phyloP scores from a whole-genome alignment of 306 rosid genomes.

The Erythrophleum fordii region DNA sequence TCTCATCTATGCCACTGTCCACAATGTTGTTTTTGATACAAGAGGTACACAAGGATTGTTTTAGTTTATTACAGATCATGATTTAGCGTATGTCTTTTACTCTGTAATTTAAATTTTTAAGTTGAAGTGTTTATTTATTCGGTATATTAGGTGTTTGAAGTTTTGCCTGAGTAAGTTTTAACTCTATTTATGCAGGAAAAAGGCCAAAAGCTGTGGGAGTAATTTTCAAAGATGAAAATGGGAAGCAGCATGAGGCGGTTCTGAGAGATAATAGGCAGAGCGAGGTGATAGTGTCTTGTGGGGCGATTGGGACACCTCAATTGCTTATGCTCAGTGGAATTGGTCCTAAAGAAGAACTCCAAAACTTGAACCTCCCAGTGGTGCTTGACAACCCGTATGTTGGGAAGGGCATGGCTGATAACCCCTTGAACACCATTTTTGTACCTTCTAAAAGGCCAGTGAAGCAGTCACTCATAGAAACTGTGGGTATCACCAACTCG shows the following conservation, averaged over 20 bases:
- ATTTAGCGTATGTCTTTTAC: neutral
- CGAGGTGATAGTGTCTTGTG: constrained; percentile 80
- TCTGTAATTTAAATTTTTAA: neutral
- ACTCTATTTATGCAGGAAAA: constrained; percentile 51
- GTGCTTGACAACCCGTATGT: constrained; percentile 69
- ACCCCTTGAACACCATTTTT: constrained; percentile 88
- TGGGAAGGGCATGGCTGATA: constrained; percentile 92
- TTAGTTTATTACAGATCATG: neutral
- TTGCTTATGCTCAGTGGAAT: constrained; percentile 87
- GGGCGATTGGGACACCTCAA: constrained; percentile 93
- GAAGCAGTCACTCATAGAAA: constrained; percentile 72
- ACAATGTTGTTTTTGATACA: constrained; percentile 71
- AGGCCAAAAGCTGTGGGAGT: constrained; percentile 82
- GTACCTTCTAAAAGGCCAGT: constrained; percentile 67
- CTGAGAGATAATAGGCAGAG: constrained; percentile 47
- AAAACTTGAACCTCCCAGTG: constrained; percentile 63
- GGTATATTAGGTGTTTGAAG: neutral
- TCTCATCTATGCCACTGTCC: constrained; percentile 78
- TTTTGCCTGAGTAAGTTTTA: neutral
- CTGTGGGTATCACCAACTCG: constrained; percentile 80
- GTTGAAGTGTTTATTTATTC: no score
- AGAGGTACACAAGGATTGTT: constrained; percentile 44
- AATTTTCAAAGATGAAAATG: constrained; percentile 82
- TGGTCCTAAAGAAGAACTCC: constrained; percentile 77
- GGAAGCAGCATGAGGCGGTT: constrained; percentile 71